A percentile compares a stretch with the other conserved stretches of the same genome.
Evolutionary conservation across 1,284 basidiomycete genomes (phyloP).

Genomic region (Heterobasidion irregulare): DNA sequence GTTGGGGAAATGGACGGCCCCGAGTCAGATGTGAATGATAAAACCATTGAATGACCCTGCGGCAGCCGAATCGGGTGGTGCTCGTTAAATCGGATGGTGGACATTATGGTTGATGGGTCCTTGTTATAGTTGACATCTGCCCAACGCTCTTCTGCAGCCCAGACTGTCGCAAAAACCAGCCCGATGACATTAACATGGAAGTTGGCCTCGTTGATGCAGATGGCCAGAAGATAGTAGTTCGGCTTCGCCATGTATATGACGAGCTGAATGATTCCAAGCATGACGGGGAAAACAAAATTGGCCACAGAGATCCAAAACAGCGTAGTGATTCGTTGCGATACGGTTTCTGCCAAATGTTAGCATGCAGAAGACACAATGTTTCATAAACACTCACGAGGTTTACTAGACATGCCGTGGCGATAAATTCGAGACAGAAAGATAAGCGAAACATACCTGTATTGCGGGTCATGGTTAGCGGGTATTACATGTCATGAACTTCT

Average conservation of each 20-base stretch:
- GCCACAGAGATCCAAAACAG: conserved; percentile 22
- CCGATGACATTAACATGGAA: conserved; percentile 14
- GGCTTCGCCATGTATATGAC: conserved; percentile 7
- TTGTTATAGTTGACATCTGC: background rate
- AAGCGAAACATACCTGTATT: conserved; percentile 9
- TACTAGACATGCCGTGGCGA: background rate
- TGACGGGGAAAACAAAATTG: conserved; percentile 22
- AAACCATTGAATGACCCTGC: no score
- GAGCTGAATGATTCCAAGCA: conserved; percentile 18
- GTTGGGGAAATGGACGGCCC: no score
- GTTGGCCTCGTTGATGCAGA: conserved; percentile 11
- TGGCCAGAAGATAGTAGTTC: conserved; percentile 4
- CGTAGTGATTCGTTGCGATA: conserved; percentile 6
- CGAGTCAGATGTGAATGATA: no score
- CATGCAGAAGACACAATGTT: no score
- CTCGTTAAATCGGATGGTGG: no score
- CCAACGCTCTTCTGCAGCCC: conserved; percentile 8
- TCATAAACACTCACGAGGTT: background rate
- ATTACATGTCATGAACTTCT: background rate
- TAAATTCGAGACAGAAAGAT: conserved; percentile 11
- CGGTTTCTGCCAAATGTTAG: background rate
- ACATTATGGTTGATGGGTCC: no score
- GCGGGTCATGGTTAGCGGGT: background rate
- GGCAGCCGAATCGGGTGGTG: no score
- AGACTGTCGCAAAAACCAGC: conserved; percentile 16